Evolutionary conservation across 2,329 filamentous ascomycete genomes (phyloP).

Genomic region (Aspergillus sp.): DNA sequence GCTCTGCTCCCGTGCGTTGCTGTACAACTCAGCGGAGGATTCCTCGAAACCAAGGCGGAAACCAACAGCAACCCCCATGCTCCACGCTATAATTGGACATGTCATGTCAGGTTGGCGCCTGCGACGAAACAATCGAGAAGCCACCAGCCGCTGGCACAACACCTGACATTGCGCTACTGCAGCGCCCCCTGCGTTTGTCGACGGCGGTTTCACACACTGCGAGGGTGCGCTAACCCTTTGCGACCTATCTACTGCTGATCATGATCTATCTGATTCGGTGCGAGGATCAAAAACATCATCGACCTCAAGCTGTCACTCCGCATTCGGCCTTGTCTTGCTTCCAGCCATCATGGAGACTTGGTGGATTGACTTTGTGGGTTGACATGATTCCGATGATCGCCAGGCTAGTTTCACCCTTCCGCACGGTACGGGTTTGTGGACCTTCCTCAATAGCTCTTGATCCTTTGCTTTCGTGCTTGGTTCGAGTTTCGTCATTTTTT

Average conservation of each 20-base stretch:
- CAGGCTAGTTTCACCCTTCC: neutral
- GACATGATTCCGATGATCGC: neutral
- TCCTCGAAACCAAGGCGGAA: too few species aligned
- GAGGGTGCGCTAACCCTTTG: neutral
- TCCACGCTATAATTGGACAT: neutral
- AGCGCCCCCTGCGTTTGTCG: neutral
- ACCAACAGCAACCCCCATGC: neutral
- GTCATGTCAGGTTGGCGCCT: neutral
- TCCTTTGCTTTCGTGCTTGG: too few species aligned
- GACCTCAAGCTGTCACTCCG: too few species aligned
- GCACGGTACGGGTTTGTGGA: too few species aligned
- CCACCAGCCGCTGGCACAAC: neutral
- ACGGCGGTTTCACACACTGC: neutral
- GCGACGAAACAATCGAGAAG: neutral
- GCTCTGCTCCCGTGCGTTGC: too few species aligned
- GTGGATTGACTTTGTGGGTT: too few species aligned
- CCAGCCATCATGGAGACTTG: too few species aligned
- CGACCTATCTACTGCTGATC: constrained; percentile 2
- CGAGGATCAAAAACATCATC: neutral
- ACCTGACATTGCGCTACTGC: neutral
- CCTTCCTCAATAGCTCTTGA: too few species aligned
- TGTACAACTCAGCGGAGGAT: too few species aligned
- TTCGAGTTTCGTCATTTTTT: too few species aligned
- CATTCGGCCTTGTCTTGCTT: too few species aligned
- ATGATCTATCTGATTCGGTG: neutral